Base-by-base conservation (phyloP, 1,284 basidiomycete genomes). In the Caloboletus firmus region DNA sequence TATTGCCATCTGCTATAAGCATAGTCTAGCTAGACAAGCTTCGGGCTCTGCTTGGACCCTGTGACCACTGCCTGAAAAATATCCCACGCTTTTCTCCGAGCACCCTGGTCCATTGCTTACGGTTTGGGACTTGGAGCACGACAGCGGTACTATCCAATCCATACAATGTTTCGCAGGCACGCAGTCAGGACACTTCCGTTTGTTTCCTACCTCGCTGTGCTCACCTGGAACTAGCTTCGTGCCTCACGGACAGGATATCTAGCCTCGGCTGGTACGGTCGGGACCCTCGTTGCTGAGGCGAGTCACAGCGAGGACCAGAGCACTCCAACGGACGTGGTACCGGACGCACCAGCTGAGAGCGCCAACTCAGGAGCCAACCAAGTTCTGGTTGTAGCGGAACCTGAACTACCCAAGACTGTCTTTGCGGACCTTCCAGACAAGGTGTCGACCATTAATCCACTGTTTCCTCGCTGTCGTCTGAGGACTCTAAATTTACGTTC, bases 341-440 rank as follows among this genome's bases (percentile, higher is more conserved):
- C 34, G n/a, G 54, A 62, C 4, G 36, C 42, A 35, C 48, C 45
- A 4, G 8, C 20, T 18, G 32, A 50, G 24, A 43, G 20, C 2
- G 3, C 22, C 37, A 41, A 11, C 42, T 17, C 20, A 9, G 54
- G 56, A 17, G 30, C 24, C 15, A 26, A 37, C 26, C 17, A 15
- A 1, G 26, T 37, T 37, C 22, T 28, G 49, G 44, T 17, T 18
- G 48, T 41, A 18, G 55, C 50, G 44, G 52, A 54, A 31, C 52
- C 42, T 8, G 62, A 56, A 53, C 55, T 48, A 47, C 39, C 30
- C 42, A 57, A 24, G 44, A 44, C 42, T 13, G 28, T 64, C 42
- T 44, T 68, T 48, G 35, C 56, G 49, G 52, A 59, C 45, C 56
- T 69, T 12, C 58, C 65, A 3, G 62, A 66, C 51, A 68, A 69